Evolutionary conservation across 2,329 filamentous ascomycete genomes (phyloP).

Genomic region (Botryotinia convoluta): DNA sequence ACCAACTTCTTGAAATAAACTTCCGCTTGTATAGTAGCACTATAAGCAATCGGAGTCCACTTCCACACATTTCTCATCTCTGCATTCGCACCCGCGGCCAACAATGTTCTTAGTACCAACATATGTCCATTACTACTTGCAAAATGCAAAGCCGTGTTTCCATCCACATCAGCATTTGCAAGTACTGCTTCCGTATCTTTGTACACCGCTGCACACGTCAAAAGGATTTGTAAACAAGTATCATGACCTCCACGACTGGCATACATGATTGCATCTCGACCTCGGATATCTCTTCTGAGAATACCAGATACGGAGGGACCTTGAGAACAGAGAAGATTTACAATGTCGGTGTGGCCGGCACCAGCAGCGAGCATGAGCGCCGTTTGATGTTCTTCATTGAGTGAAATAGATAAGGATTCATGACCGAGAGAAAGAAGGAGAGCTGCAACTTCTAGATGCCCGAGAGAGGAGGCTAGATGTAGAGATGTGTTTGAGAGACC

Average conservation of each 20-base stretch:
- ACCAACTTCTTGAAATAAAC: constrained; percentile 79
- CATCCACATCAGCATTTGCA: constrained; percentile 61
- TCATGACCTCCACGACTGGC: constrained; percentile 60
- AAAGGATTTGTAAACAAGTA: constrained; percentile 61
- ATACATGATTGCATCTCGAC: constrained; percentile 71
- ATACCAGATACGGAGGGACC: constrained; percentile 47
- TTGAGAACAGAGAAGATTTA: constrained; percentile 64
- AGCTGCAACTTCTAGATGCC: constrained; percentile 65
- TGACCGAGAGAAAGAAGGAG: constrained; percentile 69
- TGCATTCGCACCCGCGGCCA: constrained; percentile 75
- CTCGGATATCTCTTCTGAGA: constrained; percentile 60
- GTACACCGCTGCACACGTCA: constrained; percentile 53
- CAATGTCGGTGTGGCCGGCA: constrained; percentile 69
- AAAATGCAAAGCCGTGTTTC: constrained; percentile 87
- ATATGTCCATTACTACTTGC: constrained; percentile 79
- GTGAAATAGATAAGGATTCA: constrained; percentile 64
- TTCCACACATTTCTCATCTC: constrained; percentile 70
- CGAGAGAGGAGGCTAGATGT: constrained; percentile 74
- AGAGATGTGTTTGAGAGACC: constrained; percentile 79
- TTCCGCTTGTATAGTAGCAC: constrained; percentile 76
- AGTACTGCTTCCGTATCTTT: constrained; percentile 38
- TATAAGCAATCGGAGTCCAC: constrained; percentile 83
- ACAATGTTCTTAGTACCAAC: constrained; percentile 70
- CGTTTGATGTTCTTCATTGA: constrained; percentile 78
- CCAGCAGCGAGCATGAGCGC: constrained; percentile 75